Base-by-base conservation (phyloP, 179 eudicot genomes). In the Beta corolliflora region DNA sequence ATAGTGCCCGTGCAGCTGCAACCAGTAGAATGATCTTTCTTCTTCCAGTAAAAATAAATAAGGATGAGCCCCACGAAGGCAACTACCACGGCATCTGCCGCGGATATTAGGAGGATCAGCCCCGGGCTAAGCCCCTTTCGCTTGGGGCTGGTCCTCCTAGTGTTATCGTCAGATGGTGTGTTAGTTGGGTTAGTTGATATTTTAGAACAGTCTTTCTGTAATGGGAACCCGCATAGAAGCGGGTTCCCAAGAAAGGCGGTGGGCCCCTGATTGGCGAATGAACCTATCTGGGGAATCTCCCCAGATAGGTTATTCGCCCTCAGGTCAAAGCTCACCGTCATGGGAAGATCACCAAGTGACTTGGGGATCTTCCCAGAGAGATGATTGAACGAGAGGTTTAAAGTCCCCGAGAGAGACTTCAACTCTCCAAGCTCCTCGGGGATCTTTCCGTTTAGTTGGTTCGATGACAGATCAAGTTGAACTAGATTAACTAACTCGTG, bases 261-360 rank as follows among this genome's bases (percentile, higher is more conserved):
- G n/a, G 98, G 99, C 16, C 98, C 99, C 72, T 95, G 99, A 77
- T 91, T 95, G 18, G 93, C 90, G 63, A 95, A 95, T 2, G 99
- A 92, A 0, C 99, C 99, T 1, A 88, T 90, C 74, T 95, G 94
- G 21, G 99, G 99, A 65, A 95, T 91, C 78, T 95, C 98, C 11
- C 98, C 99, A 25, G 85, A 86, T 66, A 95, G 83, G 69, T 89
- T 86, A 52, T 95, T 95, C 73, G 77, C 82, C 78, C 91, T 84
- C 19, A 95, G 89, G 88, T 95, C 98, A 18, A 95, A 91, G 69
- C 95, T 92, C 23, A 95, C 98, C 5, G 99, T 94, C 89, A 95
- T 87, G 3, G 99, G 94, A 59, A 95, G 89, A 83, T 95, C 89
- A 61, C 94, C 99, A 0, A 95, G 77, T 0, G 93, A 86, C 59